Evolutionary conservation across 139 green algal species (phyloP).

Genomic region (Desmodesmus armatus): DNA sequence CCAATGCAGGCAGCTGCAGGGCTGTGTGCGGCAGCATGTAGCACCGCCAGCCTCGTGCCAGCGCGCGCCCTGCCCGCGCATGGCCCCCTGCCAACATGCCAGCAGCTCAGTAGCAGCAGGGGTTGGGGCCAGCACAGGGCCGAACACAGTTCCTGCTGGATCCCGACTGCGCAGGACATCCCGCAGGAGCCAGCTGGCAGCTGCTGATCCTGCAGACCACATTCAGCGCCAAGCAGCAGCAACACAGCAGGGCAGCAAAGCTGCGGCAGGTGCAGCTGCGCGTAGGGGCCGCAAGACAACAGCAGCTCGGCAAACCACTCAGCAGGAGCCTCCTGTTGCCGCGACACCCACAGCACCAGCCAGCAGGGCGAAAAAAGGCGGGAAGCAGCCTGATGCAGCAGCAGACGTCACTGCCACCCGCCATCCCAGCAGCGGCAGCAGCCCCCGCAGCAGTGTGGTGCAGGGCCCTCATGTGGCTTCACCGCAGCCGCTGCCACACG

Average conservation of each 20-base stretch:
- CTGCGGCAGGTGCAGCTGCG: background rate
- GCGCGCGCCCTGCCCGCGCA: too few species aligned
- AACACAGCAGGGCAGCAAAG: too few species aligned
- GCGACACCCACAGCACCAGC: background rate
- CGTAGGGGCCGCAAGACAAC: background rate
- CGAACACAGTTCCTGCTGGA: too few species aligned
- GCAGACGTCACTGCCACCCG: background rate
- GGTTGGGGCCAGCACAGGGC: too few species aligned
- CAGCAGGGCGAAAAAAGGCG: too few species aligned
- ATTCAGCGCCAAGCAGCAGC: too few species aligned
- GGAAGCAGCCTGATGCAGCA: conserved; percentile 34
- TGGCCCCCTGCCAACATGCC: too few species aligned
- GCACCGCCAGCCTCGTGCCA: background rate
- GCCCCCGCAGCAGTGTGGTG: background rate
- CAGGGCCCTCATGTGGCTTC: conserved; percentile 60
- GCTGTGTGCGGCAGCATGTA: background rate
- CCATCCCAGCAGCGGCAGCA: background rate
- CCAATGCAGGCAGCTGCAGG: background rate
- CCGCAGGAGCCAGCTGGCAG: too few species aligned
- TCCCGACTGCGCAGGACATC: too few species aligned
- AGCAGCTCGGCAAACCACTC: background rate
- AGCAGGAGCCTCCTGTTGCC: background rate
- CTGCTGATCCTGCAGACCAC: too few species aligned
- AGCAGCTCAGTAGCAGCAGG: too few species aligned
- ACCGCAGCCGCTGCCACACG: conserved; percentile 74